Evolutionary conservation across 768 basidiomycete species (phyloP).

Genomic region (Suillus bovinus): DNA sequence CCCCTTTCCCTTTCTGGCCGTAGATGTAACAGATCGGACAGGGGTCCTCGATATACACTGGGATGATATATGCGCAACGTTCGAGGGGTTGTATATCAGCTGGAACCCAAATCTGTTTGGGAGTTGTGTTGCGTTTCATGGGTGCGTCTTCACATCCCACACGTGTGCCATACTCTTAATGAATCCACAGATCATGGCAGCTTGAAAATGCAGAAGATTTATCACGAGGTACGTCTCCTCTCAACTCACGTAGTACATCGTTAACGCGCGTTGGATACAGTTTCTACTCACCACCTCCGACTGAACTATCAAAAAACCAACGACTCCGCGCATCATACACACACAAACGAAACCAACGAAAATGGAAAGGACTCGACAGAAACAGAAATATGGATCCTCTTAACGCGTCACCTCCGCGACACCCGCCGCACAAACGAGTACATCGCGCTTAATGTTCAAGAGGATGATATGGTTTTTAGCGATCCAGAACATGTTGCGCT

Average conservation of each 20-base stretch:
- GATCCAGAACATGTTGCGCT: slow-evolving; percentile 37
- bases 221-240: slow-evolving; percentile 35
- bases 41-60: slow-evolving; percentile 66
- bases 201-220: slow-evolving; percentile 40
- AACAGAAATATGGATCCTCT: slow-evolving; percentile 73
- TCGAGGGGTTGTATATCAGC: slow-evolving; percentile 81
- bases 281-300: slow-evolving; percentile 40
- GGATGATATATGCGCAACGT: slow-evolving; percentile 71
- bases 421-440: slow-evolving; percentile 65
- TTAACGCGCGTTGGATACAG: slow-evolving; percentile 22
- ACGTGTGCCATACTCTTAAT: not conserved
- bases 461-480: slow-evolving; percentile 41
- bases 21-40: slow-evolving; percentile 18
- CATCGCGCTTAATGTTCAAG: slow-evolving; percentile 51
- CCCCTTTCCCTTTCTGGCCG: not conserved
- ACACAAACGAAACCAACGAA: not conserved
- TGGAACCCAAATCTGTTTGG: slow-evolving; percentile 78
- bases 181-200: slow-evolving; percentile 37
- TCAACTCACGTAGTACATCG: slow-evolving; percentile 4
- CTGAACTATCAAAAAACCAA: slow-evolving; percentile 34
- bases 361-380: not conserved
- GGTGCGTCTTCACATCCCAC: slow-evolving; percentile 45
- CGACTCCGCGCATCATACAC: not conserved
- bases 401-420: slow-evolving; percentile 72
- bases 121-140: slow-evolving; percentile 56